Evolutionary conservation across 768 basidiomycete species (phyloP).

Genomic region (Suillus americanus): DNA sequence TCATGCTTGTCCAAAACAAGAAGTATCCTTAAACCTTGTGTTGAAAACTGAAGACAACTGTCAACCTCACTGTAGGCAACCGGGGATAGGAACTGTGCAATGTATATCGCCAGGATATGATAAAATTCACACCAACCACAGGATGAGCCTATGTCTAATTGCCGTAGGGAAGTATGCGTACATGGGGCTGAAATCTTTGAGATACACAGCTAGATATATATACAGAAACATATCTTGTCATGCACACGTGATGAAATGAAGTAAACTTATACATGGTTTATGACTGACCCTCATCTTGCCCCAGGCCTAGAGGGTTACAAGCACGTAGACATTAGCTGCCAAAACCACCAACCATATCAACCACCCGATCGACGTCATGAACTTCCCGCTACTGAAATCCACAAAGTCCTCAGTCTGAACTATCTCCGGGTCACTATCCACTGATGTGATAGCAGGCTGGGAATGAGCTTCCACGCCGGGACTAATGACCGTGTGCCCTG

Average conservation of each 20-base stretch:
- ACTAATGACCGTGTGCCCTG: neutral
- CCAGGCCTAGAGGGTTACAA: constrained; percentile 61
- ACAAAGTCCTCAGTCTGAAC: constrained; percentile 39
- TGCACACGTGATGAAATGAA: neutral
- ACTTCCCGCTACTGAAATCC: constrained; percentile 63
- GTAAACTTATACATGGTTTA: neutral
- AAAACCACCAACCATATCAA: constrained; percentile 65
- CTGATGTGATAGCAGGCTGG: neutral
- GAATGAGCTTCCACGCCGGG: neutral
- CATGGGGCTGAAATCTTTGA: neutral
- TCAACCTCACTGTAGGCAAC: neutral
- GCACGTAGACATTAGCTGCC: constrained; percentile 74
- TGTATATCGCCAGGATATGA: neutral
- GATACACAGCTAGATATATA: neutral
- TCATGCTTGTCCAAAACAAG: neutral
- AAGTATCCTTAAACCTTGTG: neutral
- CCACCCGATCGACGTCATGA: constrained; percentile 50
- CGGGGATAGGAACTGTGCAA: neutral
- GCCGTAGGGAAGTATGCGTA: neutral
- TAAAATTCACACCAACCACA: neutral
- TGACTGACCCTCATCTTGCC: constrained; percentile 21
- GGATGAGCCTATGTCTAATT: neutral
- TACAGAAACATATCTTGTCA: neutral
- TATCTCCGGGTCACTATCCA: constrained; percentile 5
- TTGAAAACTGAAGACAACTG: too few species aligned